These are phyloP conservation scores for Fusarium sp. DNA, from an alignment of 2,329 filamentous ascomycete genomes.

Conservation along the genomic window DNA sequence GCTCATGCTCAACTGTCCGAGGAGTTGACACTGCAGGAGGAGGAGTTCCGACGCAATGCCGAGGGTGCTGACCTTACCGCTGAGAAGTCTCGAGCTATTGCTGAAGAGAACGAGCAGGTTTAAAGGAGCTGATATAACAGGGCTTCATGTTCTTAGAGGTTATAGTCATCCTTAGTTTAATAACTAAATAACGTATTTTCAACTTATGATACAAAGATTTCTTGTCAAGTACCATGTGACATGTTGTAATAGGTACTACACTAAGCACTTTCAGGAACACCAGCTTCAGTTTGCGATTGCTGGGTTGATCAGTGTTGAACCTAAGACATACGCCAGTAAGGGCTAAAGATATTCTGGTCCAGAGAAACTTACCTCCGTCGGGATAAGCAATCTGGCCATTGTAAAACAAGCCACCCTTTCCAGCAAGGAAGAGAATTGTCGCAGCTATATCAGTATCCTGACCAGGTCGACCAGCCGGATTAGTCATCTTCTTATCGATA, in stretches of 20 bases:
- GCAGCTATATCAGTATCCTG: slow-evolving; percentile 13
- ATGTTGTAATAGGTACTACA: not conserved
- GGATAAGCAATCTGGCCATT: slow-evolving; percentile 11
- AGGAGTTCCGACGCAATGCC: slow-evolving; percentile 46
- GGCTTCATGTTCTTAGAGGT: too few species aligned
- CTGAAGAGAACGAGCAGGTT: not conserved
- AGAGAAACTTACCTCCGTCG: not conserved
- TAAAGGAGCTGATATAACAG: not conserved
- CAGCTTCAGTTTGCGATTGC: not conserved
- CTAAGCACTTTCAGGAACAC: accelerated
- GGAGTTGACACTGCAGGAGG: slow-evolving; percentile 51
- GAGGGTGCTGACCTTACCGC: slow-evolving; percentile 39
- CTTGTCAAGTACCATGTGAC: too few species aligned
- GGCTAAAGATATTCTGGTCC: accelerated
- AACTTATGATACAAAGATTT: not conserved
- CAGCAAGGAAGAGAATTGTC: not conserved
- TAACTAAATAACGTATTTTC: not conserved
- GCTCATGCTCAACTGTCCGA: slow-evolving; percentile 58
- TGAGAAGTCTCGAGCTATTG: slow-evolving; percentile 35
- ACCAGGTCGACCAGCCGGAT: not conserved
- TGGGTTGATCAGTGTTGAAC: not conserved
- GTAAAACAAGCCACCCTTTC: slow-evolving; percentile 9
- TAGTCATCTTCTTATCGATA: not conserved
- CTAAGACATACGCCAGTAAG: not conserved
- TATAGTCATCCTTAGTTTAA: not conserved